Base-by-base conservation (phyloP, 768 basidiomycete species). In the Guyanaporus albipodus region DNA sequence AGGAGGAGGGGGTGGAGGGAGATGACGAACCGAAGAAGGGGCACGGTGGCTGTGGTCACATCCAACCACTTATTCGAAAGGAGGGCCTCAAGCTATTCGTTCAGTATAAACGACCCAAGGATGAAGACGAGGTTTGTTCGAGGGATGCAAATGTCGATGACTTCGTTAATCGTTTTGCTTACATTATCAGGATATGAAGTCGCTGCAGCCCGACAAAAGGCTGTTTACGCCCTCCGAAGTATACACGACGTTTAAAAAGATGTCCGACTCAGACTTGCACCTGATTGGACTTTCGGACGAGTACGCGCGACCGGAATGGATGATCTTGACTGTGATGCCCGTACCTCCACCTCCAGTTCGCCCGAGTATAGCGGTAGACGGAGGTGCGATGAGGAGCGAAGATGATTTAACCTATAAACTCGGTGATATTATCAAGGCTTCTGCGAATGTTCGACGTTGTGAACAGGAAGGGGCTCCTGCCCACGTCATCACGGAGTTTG, bases 371-470 rank as follows among this genome's bases (percentile, higher is more conserved):
- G 87, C 95, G 11, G 90, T 97, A 23, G 95, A 98, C 57, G 95
- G 95, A 18, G 94, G 95, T 42, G 85, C 89, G 2, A 92, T 95
- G 87, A 81, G 94, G 34, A 91, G 91, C 57, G 96, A 99, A 70
- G 96, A 98, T 59, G 96, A 98, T 70, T 74, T 98, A 75, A 99
- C 96, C 2, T 97, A 95, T 74, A 98, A 99, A 63, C 80, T 99
- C 2, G 89, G 90, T 26, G 93, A 98, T 50, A 91, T 98, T 62
- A 88, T 98, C 71, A 95, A 96, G 62, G 87, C 93, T 6, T 96
- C 91, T 45, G 87, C 85, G 15, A 93, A 88, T 54, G 89, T 99
- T 18, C 79, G 91, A 38, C 78, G 91, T 57, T 87, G 91, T 60
- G 94, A 98, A 58, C 88, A 93, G 60, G 96, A 98, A 66, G 95